Evolutionary conservation across 1,284 basidiomycete species (phyloP).

Genomic region (Neotropicomus parvogracilis): DNA sequence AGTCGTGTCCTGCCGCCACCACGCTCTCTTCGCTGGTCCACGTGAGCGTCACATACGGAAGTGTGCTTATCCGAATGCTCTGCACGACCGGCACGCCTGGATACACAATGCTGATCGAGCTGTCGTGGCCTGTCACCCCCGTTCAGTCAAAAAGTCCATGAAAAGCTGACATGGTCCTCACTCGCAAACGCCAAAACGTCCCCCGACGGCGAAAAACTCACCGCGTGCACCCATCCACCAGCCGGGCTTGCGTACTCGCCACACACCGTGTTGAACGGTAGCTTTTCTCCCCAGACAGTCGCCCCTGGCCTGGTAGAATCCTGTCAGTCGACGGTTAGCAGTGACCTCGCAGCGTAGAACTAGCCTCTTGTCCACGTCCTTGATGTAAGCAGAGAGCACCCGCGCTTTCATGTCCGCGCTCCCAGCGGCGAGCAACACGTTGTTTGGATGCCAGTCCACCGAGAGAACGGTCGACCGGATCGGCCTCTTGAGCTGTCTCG

Average conservation of each 20-base stretch:
- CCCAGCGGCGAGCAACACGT: conserved; percentile 91
- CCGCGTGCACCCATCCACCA: conserved; percentile 96
- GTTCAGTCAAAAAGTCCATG: conserved; percentile 1
- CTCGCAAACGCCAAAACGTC: conserved; percentile 90
- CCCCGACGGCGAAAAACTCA: conserved; percentile 94
- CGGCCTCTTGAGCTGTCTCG: conserved; percentile 96
- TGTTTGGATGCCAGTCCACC: conserved; percentile 98
- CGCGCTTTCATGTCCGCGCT: conserved; percentile 94
- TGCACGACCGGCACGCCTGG: conserved; percentile 69
- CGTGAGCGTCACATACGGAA: conserved; percentile 80
- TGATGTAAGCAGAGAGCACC: conserved; percentile 99
- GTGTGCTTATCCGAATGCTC: conserved; percentile 69
- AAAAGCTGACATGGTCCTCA: conserved; percentile 39
- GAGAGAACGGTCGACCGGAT: conserved; percentile 89
- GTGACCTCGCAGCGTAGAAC: conserved; percentile 20
- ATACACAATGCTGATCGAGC: conserved; percentile 86
- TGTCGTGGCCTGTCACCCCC: conserved; percentile 76
- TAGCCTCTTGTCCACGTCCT: conserved; percentile 93
- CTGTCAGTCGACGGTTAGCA: background rate
- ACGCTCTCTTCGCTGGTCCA: conserved; percentile 82
- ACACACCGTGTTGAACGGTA: conserved; percentile 97
- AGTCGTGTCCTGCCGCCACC: conserved; percentile 96
- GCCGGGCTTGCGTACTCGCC: conserved; percentile 87
- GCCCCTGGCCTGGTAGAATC: conserved; percentile 66
- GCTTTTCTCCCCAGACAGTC: conserved; percentile 93